Conservation (phyloP, 78 protist genomes). For the Protostelium mycophagum region DNA sequence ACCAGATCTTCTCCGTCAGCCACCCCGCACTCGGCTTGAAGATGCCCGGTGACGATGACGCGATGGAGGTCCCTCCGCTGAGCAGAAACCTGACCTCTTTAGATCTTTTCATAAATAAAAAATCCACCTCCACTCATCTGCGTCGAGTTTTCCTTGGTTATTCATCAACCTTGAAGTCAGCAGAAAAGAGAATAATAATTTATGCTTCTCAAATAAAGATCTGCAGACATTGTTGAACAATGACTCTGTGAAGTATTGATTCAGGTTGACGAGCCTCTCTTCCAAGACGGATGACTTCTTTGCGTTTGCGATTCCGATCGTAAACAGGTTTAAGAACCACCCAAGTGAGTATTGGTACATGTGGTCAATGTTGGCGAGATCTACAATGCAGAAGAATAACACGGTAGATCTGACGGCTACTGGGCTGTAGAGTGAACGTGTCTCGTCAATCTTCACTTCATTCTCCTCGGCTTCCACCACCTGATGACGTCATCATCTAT, state of each 20-base stretch:
- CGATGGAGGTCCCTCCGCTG: constrained; percentile 27
- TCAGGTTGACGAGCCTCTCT: constrained; percentile 30
- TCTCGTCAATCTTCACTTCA: constrained; percentile 66
- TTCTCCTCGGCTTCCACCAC: constrained; percentile 66
- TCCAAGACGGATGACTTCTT: constrained; percentile 30
- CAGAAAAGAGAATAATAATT: constrained; percentile 73
- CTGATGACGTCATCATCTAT: constrained; percentile 4
- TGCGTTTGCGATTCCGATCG: constrained; percentile 19
- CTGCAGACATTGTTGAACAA: constrained; percentile 81
- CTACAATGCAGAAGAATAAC: constrained; percentile 85
- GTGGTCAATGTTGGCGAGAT: constrained; percentile 76
- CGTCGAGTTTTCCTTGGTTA: constrained; percentile 2
- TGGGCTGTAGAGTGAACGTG: constrained; percentile 64
- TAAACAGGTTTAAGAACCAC: constrained; percentile 79
- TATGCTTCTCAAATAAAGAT: constrained; percentile 83
- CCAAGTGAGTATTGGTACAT: constrained; percentile 92
- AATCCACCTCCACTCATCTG: background rate
- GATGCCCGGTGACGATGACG: background rate
- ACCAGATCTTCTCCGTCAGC: constrained; percentile 70
- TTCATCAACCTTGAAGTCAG: constrained; percentile 45
- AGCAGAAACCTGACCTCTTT: constrained; percentile 71
- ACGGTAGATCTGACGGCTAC: constrained; percentile 51
- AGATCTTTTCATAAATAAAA: background rate
- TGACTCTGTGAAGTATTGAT: constrained; percentile 57
- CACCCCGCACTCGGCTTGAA: constrained; percentile 63